Base-by-base conservation (phyloP, 164 flowering plant genomes). In the Akebia trifoliata region DNA sequence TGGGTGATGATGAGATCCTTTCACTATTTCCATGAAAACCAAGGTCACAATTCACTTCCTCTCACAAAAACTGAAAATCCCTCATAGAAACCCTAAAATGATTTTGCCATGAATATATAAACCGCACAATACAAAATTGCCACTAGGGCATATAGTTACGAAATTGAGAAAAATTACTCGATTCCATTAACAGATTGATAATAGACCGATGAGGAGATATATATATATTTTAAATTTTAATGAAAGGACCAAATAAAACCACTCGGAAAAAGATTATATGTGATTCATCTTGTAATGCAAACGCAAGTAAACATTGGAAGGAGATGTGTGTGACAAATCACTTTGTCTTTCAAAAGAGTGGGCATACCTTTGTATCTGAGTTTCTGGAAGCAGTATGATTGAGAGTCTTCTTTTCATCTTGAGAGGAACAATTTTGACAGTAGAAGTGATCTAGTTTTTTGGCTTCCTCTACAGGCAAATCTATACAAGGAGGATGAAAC, bases 401-500 rank as follows among this genome's bases (percentile, higher is more conserved):
- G 25, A 62, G 78, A 71, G 79, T 51, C 64, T 81, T 82, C 69
- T 79, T 81, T 59, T 77, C 75, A 61, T 78, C 69, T 60, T 74
- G 77, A 17, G 86, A 32, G 8, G 83, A 69, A 59, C 94, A 86
- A 64, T 48, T 69, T 63, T 74, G 77, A 56, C 94, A 86, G 67
- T 68, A 80, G 77, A 84, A 86, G 64, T 80, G 79, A 9, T 82
- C 85, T 35, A 86, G 77, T 48, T 68, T 77, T 75, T 77, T 72
- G 5, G 87, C 83, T 56, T 83, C 90, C 73, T 86, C 90, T 8
- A 59, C 39, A 28, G 72, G 72, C 87, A 84, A 76, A 30, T 80
- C 76, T 71, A 84, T 79, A 78, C 94, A 86, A 68, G 65, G 54
- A 54, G 90, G 87, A 70, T 86, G 94, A 63, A 78, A 86, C 94